Evolutionary conservation across 441 rosid genomes (phyloP).

Genomic region (Viola pubescens): DNA sequence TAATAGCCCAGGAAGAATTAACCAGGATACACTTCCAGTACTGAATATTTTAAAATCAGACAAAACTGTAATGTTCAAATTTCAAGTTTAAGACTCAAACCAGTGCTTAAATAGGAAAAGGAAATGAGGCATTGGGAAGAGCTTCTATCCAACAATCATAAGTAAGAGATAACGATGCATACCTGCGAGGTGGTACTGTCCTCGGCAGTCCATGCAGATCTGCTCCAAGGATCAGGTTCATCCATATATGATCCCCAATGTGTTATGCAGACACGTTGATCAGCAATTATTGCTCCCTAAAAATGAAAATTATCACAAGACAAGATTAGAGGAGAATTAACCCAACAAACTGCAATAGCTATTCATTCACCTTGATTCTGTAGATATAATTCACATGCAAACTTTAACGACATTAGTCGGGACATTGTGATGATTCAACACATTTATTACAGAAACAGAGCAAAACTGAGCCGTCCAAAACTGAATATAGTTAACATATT

Average conservation of each 20-base stretch:
- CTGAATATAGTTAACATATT: too few relatives aligned
- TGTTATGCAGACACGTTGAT: constrained; percentile 57
- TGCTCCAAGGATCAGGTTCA: constrained; percentile 44
- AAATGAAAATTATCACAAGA: constrained; percentile 17
- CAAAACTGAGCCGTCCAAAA: too few relatives aligned
- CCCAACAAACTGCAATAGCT: not conserved
- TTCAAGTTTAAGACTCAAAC: too few relatives aligned
- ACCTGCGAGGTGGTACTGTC: constrained; percentile 20
- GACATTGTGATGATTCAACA: too few relatives aligned
- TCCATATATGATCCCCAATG: constrained; percentile 46
- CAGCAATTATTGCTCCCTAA: constrained; percentile 80
- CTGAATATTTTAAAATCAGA: not conserved
- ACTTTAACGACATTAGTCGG: too few relatives aligned
- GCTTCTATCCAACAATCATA: not conserved
- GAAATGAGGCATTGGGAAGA: constrained; percentile 3
- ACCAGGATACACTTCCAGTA: too few relatives aligned
- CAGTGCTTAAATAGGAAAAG: not conserved
- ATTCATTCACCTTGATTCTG: not conserved
- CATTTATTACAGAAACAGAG: too few relatives aligned
- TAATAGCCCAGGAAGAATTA: too few relatives aligned
- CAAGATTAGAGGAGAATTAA: constrained; percentile 1
- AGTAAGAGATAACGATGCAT: constrained; percentile 4
- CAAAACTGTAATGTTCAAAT: too few relatives aligned
- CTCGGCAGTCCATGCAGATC: constrained; percentile 26
- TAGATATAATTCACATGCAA: not conserved